Evolutionary conservation across 257 asterid species (phyloP), one percentile per base, ranked within the genome.

Genomic region (Leonotis leonurus): DNA sequence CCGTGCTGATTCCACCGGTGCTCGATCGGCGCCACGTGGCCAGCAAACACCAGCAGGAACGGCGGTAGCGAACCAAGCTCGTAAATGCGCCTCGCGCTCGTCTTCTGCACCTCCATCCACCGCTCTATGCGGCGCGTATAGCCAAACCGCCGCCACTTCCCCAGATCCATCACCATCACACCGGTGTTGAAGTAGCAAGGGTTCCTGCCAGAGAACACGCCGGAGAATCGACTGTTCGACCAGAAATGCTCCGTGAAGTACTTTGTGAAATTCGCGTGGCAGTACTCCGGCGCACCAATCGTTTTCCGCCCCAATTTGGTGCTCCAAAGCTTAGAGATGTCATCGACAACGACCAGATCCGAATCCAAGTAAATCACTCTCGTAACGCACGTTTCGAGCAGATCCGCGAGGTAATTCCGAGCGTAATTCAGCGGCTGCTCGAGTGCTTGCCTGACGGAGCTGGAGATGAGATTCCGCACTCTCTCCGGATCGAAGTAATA

Each of bases 371-470:
- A 86, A 17, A 86, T 78, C 26, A 86, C 89, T 40, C 87, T 60
- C 3, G 55, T 67, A 0, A 86, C 81, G 40, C 91, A 79, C 0
- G 80, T 39, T 64, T 77, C 95, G 3, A 86, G 69, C 44, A 83
- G 74, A 48, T 79, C 82, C 17, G 80, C 91, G 17, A 83, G 58
- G 37, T 83, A 81, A 72, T 74, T 83, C 32, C 95, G 77, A 4
- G 95, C 91, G 52, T 83, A 86, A 65, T 86, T 86, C 30, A 86
- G 49, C 56, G 95, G 95, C 70, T 86, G 88, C 20, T 83, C 95
- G 7, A 86, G 80, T 10, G 88, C 86, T 36, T 73, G 79, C 57
- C 95, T 54, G 0, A 79, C 80, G 25, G 85, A 77, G 54, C 76
- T 70, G 14, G 91, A 81, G 56, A 83, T 83, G 60, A 69, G 69